Evolutionary conservation across 495 filamentous ascomycete genomes (phyloP).

Genomic region (Neurospora sp.): DNA sequence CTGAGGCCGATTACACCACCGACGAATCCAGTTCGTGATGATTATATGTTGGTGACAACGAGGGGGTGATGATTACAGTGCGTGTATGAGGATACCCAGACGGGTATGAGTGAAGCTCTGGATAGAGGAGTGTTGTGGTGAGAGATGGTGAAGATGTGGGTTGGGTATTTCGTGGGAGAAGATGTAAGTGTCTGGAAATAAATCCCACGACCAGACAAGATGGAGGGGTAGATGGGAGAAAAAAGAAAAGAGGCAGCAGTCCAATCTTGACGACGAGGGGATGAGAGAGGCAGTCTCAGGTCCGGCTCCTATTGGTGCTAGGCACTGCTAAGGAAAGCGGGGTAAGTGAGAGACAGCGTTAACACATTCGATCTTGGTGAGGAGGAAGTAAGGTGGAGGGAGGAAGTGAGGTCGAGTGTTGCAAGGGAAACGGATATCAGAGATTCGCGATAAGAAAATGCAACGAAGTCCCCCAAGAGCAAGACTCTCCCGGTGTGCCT

Average conservation of each 20-base stretch:
- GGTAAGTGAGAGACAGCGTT: background rate
- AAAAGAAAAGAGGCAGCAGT: background rate
- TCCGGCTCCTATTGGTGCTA: background rate
- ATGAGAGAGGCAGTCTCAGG: background rate
- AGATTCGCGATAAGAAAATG: background rate
- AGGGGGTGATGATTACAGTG: background rate
- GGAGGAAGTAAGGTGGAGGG: slow-evolving; percentile 6
- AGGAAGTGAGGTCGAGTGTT: background rate
- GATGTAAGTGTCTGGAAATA: background rate
- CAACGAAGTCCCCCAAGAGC: background rate
- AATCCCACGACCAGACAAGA: background rate
- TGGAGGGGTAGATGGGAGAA: background rate
- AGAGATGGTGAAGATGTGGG: background rate
- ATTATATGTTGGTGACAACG: background rate
- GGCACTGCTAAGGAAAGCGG: background rate
- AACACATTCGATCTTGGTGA: slow-evolving; percentile 12
- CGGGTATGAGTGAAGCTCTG: background rate
- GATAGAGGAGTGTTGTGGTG: background rate
- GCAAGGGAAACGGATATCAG: background rate
- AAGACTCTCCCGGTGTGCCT: background rate
- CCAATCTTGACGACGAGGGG: background rate
- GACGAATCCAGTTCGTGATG: background rate
- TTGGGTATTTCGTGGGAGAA: background rate
- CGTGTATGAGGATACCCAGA: background rate
- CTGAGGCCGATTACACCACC: background rate